Evolutionary conservation across 352 stramenopile genomes (phyloP), one percentile per base, ranked within the genome.

Genomic region (Phytophthora megakarya): DNA sequence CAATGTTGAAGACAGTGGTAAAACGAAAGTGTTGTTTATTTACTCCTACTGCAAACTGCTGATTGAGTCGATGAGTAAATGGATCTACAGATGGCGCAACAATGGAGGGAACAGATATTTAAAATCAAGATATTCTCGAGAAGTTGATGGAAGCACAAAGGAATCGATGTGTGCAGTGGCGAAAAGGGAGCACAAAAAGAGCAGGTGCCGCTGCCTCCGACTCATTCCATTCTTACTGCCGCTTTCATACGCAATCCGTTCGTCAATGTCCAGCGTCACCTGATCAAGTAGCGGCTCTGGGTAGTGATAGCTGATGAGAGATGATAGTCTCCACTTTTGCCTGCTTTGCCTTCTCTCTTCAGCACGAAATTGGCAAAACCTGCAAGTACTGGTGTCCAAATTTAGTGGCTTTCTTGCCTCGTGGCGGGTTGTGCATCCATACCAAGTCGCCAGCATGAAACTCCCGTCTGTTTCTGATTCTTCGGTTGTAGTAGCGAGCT

Each of bases 21-120:
- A 56, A 18, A 22, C 7, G 0, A 54, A 59, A 25, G 49, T 53
- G 37, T 22, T 73, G 46, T 67, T 56, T 28, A 56, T 74, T 22
- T 74, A 49, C 54, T 62, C 54, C 1, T 45, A 46, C 58, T 64
- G 66, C 53, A 26, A 37, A 33, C 12, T 59, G 9, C 39, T 74
- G 25, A 18, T 70, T 3, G 19, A 49, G 3, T 60, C 66, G 9
- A 70, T 67, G 66, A 59, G 22, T 18, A 50, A 63, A 18, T 70
- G 61, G 53, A 35, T 73, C 10, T 51, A 67, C 25, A 26, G 39
- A 15, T 73, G 66, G 66, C 13, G 32, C 10, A 53, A 52, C 42
- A 67, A 67, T 61, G 35, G 42, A 35, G 5, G 66, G 54, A 7
- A 30, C 16, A 16, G 35, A 52, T 0, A 53, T 70, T 11, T 30